These are phyloP conservation scores for Pseudogymnoascus sp. DNA, from an alignment of 2,329 filamentous ascomycete species.

Conservation along the genomic window DNA sequence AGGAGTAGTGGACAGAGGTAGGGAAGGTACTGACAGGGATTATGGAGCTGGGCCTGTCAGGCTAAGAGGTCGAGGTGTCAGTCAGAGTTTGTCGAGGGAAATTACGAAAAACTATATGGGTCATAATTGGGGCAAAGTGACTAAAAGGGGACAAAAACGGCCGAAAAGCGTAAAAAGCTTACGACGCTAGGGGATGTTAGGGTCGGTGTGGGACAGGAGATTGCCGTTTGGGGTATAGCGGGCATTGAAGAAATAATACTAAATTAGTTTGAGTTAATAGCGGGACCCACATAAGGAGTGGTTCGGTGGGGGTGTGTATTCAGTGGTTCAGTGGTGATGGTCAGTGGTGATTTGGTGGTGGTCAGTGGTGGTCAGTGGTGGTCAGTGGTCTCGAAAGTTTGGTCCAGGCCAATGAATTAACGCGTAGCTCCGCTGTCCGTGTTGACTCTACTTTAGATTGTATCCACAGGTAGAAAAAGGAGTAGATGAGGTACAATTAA, in stretches of 20 bases:
- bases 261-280: background rate
- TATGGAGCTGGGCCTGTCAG: slow-evolving; percentile 8
- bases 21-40: slow-evolving; percentile 8
- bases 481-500: slow-evolving; percentile 3
- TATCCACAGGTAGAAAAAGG: background rate
- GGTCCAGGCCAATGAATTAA: slow-evolving; percentile 1
- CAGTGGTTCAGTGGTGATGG: background rate
- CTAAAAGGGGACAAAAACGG: background rate
- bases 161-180: background rate
- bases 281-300: background rate
- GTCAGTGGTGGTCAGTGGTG: background rate
- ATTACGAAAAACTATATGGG: background rate
- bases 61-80: slow-evolving; percentile 7
- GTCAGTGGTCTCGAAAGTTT: background rate
- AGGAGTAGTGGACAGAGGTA: background rate
- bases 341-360: no score
- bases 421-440: background rate
- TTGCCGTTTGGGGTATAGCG: background rate
- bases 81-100: slow-evolving; percentile 4
- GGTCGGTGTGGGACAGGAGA: background rate
- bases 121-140: background rate
- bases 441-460: background rate
- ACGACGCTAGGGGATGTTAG: background rate
- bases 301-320: no score
- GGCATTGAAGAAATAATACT: background rate